Percentiles rank a stretch among this genome's conserved stretches.
Conservation (phyloP, 202 grass and related monocot genomes). For the Eragrostis tef region DNA sequence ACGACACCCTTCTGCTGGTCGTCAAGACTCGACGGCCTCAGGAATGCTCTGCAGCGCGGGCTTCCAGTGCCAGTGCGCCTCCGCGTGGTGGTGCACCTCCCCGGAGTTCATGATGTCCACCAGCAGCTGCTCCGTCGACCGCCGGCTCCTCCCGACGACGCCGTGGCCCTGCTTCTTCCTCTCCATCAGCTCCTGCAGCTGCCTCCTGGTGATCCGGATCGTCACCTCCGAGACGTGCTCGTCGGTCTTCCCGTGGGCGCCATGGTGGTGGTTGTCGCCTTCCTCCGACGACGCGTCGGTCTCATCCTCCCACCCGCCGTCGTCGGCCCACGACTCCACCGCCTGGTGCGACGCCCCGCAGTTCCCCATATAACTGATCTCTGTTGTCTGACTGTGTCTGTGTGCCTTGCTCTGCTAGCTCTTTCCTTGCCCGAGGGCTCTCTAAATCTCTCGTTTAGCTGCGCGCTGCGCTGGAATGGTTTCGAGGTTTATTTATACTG, state of each 20-base stretch:
- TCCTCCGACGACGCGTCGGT: conserved; percentile 1
- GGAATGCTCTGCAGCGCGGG: conserved; percentile 71
- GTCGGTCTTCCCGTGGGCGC: not conserved
- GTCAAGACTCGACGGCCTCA: conserved; percentile 53
- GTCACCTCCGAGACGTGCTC: conserved; percentile 52
- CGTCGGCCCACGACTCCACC: conserved; percentile 47
- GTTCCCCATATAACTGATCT: conserved; percentile 41
- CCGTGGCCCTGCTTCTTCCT: not conserved
- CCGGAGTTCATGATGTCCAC: conserved; percentile 54
- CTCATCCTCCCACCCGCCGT: conserved; percentile 49
- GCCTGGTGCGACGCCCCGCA: conserved; percentile 40
- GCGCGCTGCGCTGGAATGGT: not conserved
- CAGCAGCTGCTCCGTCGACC: conserved; percentile 44
- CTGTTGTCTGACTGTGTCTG: not conserved
- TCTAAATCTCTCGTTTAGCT: not conserved
- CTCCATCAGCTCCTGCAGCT: conserved; percentile 63
- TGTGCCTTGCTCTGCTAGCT: not conserved
- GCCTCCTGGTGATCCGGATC: conserved; percentile 69
- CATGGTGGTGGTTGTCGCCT: not conserved
- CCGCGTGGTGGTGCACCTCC: conserved; percentile 48
- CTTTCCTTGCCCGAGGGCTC: too few species aligned
- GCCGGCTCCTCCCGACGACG: not conserved
- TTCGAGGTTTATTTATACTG: conserved; percentile 23
- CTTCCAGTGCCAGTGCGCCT: conserved; percentile 67
- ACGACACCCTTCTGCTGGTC: too few species aligned